These are phyloP conservation scores for Flaveria brownii DNA, from an alignment of 129 eudicot genomes.

Conservation along the genomic window DNA sequence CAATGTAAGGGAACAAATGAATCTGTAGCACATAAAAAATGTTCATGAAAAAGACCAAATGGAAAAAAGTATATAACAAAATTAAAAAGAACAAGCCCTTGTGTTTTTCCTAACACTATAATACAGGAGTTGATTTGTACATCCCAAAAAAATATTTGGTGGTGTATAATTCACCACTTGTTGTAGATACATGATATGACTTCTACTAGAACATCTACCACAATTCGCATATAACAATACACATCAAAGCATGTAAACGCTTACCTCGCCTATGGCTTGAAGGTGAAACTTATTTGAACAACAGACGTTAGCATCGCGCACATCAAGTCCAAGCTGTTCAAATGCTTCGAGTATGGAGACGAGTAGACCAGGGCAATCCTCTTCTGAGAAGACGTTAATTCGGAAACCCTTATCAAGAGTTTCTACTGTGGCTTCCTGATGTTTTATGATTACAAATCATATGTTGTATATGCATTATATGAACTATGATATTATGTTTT, in stretches of 20 bases:
- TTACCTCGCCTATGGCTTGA: conserved; percentile 72
- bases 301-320: conserved; percentile 66
- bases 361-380: conserved; percentile 64
- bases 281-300: conserved; percentile 57
- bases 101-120: neutral
- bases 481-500: neutral
- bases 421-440: conserved; percentile 61
- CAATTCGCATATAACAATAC: neutral
- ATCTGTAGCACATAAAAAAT: neutral
- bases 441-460: neutral
- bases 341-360: conserved; percentile 61
- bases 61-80: neutral
- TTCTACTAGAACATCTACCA: too few relatives aligned
- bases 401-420: conserved; percentile 66
- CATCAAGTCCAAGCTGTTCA: conserved; percentile 65
- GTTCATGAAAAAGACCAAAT: neutral
- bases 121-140: neutral
- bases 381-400: conserved; percentile 50
- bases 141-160: neutral
- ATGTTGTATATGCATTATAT: neutral
- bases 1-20: neutral
- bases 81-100: neutral
- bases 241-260: neutral
- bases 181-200: too few relatives aligned
- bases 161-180: neutral